A percentile compares a stretch with the other conserved stretches of the same genome.
phyloP scores from a whole-genome alignment of 1,284 basidiomycete species.

The Uromyces viciae-fabae region DNA sequence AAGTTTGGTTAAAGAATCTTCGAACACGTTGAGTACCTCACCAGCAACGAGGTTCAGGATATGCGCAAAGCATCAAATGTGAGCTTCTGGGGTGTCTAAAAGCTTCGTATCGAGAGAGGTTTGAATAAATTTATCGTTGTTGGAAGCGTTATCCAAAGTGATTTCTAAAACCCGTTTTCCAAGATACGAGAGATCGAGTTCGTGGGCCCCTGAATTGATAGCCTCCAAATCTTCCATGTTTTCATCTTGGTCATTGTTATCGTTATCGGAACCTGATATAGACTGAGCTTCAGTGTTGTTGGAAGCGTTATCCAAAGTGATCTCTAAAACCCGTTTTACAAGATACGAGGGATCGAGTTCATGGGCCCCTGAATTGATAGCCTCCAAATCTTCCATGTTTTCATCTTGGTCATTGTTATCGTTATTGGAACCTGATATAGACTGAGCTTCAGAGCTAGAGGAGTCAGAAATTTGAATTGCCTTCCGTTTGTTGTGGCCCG shows the following conservation, averaged over 20 bases:
- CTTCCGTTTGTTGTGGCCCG: neutral
- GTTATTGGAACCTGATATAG: too few relatives aligned
- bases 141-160: neutral
- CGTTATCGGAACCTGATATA: too few relatives aligned
- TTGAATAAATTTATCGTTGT: neutral
- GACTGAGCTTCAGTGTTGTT: too few relatives aligned
- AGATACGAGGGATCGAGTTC: too few relatives aligned
- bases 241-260: too few relatives aligned
- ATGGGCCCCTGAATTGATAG: too few relatives aligned
- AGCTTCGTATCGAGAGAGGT: neutral
- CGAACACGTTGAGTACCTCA: neutral
- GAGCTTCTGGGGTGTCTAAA: neutral
- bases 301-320: too few relatives aligned
- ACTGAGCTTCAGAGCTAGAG: too few relatives aligned
- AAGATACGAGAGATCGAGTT: neutral
- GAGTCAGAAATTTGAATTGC: neutral
- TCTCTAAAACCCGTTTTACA: too few relatives aligned
- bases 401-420: too few relatives aligned
- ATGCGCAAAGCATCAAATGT: neutral
- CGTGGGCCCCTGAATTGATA: neutral
- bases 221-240: too few relatives aligned
- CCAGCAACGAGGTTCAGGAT: neutral
- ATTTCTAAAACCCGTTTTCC: neutral
- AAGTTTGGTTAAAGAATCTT: neutral
- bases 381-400: too few relatives aligned